Base-by-base conservation (phyloP, 768 basidiomycete genomes). In the Amanita thiersii region DNA sequence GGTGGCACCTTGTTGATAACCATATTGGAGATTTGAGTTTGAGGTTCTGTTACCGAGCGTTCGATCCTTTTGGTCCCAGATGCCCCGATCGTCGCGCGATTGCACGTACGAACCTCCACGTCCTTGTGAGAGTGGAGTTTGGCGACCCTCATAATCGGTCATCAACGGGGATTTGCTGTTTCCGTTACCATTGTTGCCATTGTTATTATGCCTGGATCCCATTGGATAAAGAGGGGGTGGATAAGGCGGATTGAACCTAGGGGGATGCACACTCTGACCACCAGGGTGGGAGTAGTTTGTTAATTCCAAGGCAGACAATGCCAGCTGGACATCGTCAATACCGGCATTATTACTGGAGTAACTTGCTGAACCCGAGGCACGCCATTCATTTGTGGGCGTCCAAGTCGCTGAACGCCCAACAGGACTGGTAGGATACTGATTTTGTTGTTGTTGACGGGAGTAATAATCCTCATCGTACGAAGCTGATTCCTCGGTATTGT, bases 271-370 rank as follows among this genome's bases (percentile, higher is more conserved):
- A 40, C 73, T 71, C 47, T 80, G 81, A 21, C 75, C 70, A 30
- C 53, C 51, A 36, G 56, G 59, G 46, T 70, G 72, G 45, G 65
- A 60, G 55, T 59, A 63, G 45, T 64, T 66, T 4, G 67, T 60
- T 21, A 89, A 62, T 50, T 88, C 86, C 41, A 90, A 65, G 24
- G 73, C 62, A 11, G 81, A 79, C 18, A 89, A 64, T 12, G 83
- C 87, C 30, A 79, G 76, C 50, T 82, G 75, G 11, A 89, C 79
- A 41, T 90, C 86, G 48, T 89, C 87, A 44, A 88, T 73, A 34
- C 66, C 64, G 8, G 58, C 43, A 39, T 60, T 62, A 46, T 52
- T 65, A 32, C 49, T 39, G 32, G 50, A 55, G 21, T 59, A 50
- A 46, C 63, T 45, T 33, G 53, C 45, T 33, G 43, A 47, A 43